Base-by-base conservation (phyloP, 768 basidiomycete species). In the Lactarius tabidus region DNA sequence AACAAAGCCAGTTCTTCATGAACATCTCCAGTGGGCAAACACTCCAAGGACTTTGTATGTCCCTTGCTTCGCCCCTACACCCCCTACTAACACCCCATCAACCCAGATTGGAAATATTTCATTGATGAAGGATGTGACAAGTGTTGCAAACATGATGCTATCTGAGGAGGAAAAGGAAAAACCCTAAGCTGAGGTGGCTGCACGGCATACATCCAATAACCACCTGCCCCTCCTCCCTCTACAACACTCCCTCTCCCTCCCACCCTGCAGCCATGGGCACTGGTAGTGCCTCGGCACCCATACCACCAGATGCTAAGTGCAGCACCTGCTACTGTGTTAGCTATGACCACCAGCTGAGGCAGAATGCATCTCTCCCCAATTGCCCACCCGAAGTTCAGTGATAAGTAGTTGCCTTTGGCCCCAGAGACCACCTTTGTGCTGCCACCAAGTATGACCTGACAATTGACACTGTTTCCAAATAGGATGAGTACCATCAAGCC, bases 51-150 rank as follows among this genome's bases (percentile, higher is more conserved):
- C n/a, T n/a, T n/a, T n/a, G n/a, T n/a, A n/a, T n/a, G n/a, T n/a
- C n/a, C n/a, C n/a, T n/a, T n/a, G n/a, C n/a, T n/a, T n/a, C n/a
- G n/a, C n/a, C n/a, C n/a, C n/a, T n/a, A n/a, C n/a, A n/a, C n/a
- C n/a, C n/a, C n/a, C n/a, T n/a, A n/a, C n/a, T n/a, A n/a, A n/a
- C n/a, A n/a, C n/a, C n/a, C n/a, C n/a, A n/a, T n/a, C n/a, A n/a
- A n/a, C n/a, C n/a, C 75, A 97, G 95, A 96, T 98, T 67, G 96
- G 96, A 64, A 95, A 98, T 79, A 95, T 99, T 61, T 89, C 90
- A 7, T 81, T 98, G 43, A 93, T 97, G 86, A 98, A 95, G 73
- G 93, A 92, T 69, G 91, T 94, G 89, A 87, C 91, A 26, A 84
- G 85, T 36, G 85, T 91, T 28, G 90, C 94, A 15, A 84, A 88